Evolutionary conservation across 176 grass and related monocot genomes (phyloP).

Genomic region (Saccharum spontaneum): DNA sequence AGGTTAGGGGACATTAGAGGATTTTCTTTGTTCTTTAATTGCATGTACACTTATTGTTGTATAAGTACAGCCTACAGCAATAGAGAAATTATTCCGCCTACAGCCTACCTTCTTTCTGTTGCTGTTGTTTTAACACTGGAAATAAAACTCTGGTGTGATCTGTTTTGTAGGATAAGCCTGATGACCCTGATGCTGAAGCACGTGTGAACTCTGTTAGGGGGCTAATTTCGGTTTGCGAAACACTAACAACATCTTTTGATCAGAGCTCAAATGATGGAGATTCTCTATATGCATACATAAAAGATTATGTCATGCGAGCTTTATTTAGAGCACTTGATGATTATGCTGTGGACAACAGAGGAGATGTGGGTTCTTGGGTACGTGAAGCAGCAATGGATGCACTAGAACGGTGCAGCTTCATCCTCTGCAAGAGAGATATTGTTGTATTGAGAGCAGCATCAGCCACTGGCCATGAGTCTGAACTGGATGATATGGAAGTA

Average conservation of each 20-base stretch:
- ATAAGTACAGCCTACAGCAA: background rate
- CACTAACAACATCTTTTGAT: conserved; percentile 56
- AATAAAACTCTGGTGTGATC: conserved; percentile 31
- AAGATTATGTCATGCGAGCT: conserved; percentile 60
- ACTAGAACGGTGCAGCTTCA: conserved; percentile 64
- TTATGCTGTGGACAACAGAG: conserved; percentile 95
- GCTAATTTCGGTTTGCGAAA: conserved; percentile 81
- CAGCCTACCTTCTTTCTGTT: background rate
- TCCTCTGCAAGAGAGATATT: conserved; percentile 77
- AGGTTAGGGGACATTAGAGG: background rate
- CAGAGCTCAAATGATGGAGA: conserved; percentile 35
- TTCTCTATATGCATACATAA: conserved; percentile 69
- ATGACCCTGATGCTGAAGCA: conserved; percentile 94
- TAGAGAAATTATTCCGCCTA: background rate
- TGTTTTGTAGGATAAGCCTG: conserved; percentile 75
- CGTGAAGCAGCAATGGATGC: conserved; percentile 98
- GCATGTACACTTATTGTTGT: background rate
- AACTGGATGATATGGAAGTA: conserved; percentile 19
- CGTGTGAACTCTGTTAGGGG: conserved; percentile 86
- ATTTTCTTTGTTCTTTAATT: background rate
- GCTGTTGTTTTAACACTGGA: conserved; percentile 29
- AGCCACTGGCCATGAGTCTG: conserved; percentile 14
- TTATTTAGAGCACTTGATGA: conserved; percentile 92
- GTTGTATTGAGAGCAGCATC: conserved; percentile 22
- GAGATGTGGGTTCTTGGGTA: conserved; percentile 96